Conservation (phyloP, 2,329 filamentous ascomycete species). For the Aspergillus terreus region DNA sequence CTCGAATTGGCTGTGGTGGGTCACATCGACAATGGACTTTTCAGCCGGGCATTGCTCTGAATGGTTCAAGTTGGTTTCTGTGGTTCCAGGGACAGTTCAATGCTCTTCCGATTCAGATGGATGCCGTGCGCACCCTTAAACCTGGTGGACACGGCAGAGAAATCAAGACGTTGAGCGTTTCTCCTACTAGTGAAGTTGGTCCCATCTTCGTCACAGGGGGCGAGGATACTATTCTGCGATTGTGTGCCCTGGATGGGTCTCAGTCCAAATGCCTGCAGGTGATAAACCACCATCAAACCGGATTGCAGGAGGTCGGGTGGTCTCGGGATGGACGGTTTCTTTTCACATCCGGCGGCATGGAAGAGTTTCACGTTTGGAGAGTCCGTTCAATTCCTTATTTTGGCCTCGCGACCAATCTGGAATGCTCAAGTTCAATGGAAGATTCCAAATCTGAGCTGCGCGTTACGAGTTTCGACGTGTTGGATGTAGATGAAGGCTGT, state of each 20-base stretch:
- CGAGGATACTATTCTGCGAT: constrained; percentile 70
- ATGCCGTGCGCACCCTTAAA: constrained; percentile 53
- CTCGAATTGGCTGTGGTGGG: constrained; percentile 76
- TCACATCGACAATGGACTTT: constrained; percentile 74
- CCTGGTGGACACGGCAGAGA: constrained; percentile 80
- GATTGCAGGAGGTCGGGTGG: constrained; percentile 79
- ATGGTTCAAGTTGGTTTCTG: constrained; percentile 55
- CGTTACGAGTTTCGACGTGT: constrained; percentile 73
- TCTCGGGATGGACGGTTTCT: constrained; percentile 63
- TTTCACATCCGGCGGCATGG: constrained; percentile 80
- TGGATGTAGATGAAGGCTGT: constrained; percentile 24
- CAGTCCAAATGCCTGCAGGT: constrained; percentile 56
- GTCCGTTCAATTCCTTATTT: constrained; percentile 54
- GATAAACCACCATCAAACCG: constrained; percentile 74
- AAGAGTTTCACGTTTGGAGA: constrained; percentile 87
- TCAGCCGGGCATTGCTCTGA: constrained; percentile 20
- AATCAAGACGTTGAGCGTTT: constrained; percentile 62
- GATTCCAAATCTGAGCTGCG: constrained; percentile 64
- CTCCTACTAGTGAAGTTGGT: constrained; percentile 18
- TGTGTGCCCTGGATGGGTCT: constrained; percentile 39
- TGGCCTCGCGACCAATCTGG: constrained; percentile 51
- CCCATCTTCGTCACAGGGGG: constrained; percentile 62
- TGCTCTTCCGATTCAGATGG: constrained; percentile 36
- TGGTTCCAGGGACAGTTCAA: constrained; percentile 70
- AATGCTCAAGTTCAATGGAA: constrained; percentile 46